These are phyloP conservation scores for Coprinopsis cinerea DNA, from an alignment of 768 basidiomycete species.

Conservation along the genomic window DNA sequence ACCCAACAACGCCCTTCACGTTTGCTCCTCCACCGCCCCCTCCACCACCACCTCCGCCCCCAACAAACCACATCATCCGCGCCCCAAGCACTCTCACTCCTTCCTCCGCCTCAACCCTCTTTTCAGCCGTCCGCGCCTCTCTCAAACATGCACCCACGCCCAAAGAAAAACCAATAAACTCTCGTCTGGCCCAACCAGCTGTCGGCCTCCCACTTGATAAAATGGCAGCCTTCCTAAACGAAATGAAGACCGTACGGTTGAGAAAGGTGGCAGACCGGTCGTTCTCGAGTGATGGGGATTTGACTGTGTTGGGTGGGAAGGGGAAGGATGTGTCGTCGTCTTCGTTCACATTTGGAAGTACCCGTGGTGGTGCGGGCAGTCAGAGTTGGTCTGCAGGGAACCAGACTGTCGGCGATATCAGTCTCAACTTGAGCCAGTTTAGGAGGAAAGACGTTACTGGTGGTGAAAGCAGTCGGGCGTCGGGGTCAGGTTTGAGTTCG, in stretches of 20 bases:
- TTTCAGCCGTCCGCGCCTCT: slow-evolving; percentile 58
- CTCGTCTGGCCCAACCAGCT: slow-evolving; percentile 58
- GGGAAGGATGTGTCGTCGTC: slow-evolving; percentile 7
- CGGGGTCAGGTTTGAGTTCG: too few species aligned
- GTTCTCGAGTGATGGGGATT: slow-evolving; percentile 8
- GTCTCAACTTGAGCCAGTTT: too few species aligned
- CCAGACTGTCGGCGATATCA: too few species aligned
- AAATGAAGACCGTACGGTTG: slow-evolving; percentile 71
- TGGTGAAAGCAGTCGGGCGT: too few species aligned
- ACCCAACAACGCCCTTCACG: slow-evolving; percentile 14
- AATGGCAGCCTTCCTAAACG: slow-evolving; percentile 76
- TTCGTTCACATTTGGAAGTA: too few species aligned
- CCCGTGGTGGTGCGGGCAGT: too few species aligned
- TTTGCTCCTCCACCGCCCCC: slow-evolving; percentile 36
- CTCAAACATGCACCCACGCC: slow-evolving; percentile 54
- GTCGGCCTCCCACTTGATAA: slow-evolving; percentile 74
- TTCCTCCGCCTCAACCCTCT: slow-evolving; percentile 28
- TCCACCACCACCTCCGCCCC: slow-evolving; percentile 40
- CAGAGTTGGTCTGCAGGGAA: too few species aligned
- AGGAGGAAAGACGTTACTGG: too few species aligned
- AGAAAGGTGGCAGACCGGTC: slow-evolving; percentile 39
- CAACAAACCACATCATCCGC: slow-evolving; percentile 25
- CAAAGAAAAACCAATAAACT: slow-evolving; percentile 65
- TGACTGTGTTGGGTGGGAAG: too few species aligned
- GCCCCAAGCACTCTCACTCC: slow-evolving; percentile 26